Evolutionary conservation across 2,329 filamentous ascomycete genomes (phyloP).

Genomic region (Alternaria sp.): DNA sequence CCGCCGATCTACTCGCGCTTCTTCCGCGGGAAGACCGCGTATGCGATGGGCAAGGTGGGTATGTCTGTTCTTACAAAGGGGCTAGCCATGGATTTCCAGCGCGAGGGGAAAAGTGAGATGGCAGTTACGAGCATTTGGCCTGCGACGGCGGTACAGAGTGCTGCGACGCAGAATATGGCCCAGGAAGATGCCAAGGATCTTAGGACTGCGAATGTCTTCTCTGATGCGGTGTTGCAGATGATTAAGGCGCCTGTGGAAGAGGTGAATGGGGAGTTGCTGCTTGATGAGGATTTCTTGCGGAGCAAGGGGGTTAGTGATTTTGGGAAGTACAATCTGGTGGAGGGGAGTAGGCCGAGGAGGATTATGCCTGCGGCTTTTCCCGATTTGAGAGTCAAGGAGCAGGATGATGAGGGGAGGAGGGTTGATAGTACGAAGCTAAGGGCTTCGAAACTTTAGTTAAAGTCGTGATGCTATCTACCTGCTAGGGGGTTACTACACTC

Average conservation of each 20-base stretch:
- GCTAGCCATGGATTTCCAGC: conserved; percentile 78
- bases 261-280: conserved; percentile 74
- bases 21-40: conserved; percentile 84
- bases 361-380: conserved; percentile 80
- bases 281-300: conserved; percentile 83
- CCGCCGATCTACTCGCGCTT: conserved; percentile 87
- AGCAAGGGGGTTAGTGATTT: conserved; percentile 73
- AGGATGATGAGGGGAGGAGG: conserved; percentile 77
- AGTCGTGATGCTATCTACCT: too few species aligned
- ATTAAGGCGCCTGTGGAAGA: conserved; percentile 62
- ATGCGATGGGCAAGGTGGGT: conserved; percentile 77
- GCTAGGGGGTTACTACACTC: too few species aligned
- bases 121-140: conserved; percentile 85
- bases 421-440: conserved; percentile 65
- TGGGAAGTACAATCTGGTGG: conserved; percentile 71
- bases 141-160: conserved; percentile 77
- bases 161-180: conserved; percentile 66
- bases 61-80: conserved; percentile 86
- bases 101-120: conserved; percentile 71
- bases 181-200: conserved; percentile 61
- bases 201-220: conserved; percentile 75
- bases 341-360: conserved; percentile 67
- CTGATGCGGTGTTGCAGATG: conserved; percentile 78
- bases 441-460: conserved; percentile 21
- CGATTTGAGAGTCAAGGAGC: conserved; percentile 73